Evolutionary conservation across 257 asterid genomes (phyloP), one percentile per base, ranked within the genome.

Genomic region (Plantago elongata): DNA sequence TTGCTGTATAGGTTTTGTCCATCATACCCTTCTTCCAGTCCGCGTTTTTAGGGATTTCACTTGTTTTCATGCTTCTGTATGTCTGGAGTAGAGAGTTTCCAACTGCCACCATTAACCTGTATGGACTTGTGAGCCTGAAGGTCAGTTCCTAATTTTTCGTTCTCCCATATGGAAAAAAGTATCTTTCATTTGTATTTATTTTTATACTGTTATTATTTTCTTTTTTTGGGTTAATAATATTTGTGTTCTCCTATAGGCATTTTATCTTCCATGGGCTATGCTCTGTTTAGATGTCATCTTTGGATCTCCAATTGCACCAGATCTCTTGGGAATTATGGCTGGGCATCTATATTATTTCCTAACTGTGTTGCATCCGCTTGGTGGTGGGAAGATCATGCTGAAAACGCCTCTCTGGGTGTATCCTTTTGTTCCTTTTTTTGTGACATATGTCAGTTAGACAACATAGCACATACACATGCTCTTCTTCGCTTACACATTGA

Each of bases 261-360:
- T 92, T 79, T 92, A 89, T 76, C 69, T 93, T 68, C 99, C 99
- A n/a, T 93, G 99, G 99, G 90, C 97, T 46, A 89, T 89, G 99
- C 91, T 92, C 43, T 77, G 84, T 73, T 77, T 89, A 51, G 96
- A 89, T 68, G 96, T 85, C 74, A 83, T 92, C 54, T 86, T 84
- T 72, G 97, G 97, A 45, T 81, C 95, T 60, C 82, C 88, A 62
- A 71, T 86, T 14, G 76, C 68, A 63, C 99, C 91, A 37, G 96
- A 84, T 80, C 86, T 92, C 52, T 54, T 87, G 68, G 97, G 99
- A 34, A 86, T 89, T 50, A 51, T 92, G 64, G 95, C 94, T 48
- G 99, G 99, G 62, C 99, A 89, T 80, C 79, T 92, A 3, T 93
- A 80, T 70, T 89, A 89, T 83, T 93, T 93, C 80, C 75, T 93